These are phyloP conservation scores for Punica granatum DNA, from an alignment of 345 rosid genomes.

Conservation along the genomic window DNA sequence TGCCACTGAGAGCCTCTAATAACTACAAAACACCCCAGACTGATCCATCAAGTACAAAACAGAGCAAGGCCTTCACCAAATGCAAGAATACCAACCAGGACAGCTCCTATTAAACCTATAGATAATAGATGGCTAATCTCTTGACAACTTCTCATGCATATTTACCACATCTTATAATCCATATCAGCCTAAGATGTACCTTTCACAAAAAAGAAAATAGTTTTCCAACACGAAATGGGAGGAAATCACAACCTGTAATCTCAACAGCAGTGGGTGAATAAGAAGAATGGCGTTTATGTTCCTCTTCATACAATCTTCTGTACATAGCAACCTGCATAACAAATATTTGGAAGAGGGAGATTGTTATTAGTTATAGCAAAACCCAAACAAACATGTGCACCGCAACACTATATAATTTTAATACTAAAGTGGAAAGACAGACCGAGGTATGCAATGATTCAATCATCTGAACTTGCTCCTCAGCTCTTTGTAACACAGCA, in stretches of 20 bases:
- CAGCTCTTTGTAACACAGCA: slow-evolving; percentile 74
- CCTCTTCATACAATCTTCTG: slow-evolving; percentile 87
- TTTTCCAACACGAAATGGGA: background rate
- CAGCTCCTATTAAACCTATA: background rate
- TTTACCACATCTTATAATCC: background rate
- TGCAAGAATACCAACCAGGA: background rate
- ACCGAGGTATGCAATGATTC: slow-evolving; percentile 91
- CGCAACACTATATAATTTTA: background rate
- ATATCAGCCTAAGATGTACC: background rate
- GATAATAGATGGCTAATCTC: background rate
- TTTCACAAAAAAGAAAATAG: background rate
- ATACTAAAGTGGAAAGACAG: slow-evolving; percentile 14
- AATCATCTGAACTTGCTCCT: slow-evolving; percentile 86
- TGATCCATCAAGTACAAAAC: background rate
- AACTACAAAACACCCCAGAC: background rate
- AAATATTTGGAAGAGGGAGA: background rate
- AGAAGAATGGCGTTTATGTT: slow-evolving; percentile 56
- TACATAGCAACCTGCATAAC: slow-evolving; percentile 77
- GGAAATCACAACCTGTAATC: slow-evolving; percentile 43
- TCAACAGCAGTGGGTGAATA: slow-evolving; percentile 30
- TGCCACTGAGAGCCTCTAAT: background rate
- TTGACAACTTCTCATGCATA: background rate
- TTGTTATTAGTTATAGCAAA: background rate
- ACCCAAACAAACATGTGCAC: background rate
- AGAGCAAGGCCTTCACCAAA: background rate